Evolutionary conservation across 2,329 filamentous ascomycete genomes (phyloP), one percentile per base, ranked within the genome.

Genomic region (Ceratocystis albifundus): DNA sequence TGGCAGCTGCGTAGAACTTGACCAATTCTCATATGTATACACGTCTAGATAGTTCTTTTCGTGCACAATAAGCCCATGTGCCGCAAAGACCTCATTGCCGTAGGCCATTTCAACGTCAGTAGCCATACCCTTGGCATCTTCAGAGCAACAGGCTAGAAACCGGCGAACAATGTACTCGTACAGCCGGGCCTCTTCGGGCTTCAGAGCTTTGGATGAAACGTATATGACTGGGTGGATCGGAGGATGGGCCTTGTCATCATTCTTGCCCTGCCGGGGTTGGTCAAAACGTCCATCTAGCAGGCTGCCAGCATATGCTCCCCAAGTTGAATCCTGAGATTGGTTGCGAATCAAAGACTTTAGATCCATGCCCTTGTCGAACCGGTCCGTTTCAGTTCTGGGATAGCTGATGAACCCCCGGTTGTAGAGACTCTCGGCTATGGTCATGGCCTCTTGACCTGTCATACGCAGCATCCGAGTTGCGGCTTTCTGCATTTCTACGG

Each of bases 351-450:
- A 78, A 25, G 81, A 83, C 69, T 83, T 84, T 22, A 99, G 80
- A 73, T 97, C 87, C 78, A 97, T 96, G 3, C 83, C 93, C 71
- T 84, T 85, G 72, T 96, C 92, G 72, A 97, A 99, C 41, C 93
- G 88, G 74, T 99, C 94, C 0, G 94, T 99, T 75, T 99, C 94
- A 0, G 94, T 99, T 75, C 94, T 86, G 0, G 94, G 94, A 75
- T 99, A 99, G 75, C 92, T 96, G 76, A 99, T 96, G 76, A 92
- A 97, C 0, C 94, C 94, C 74, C 88, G 91, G 61, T 91, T 92
- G 78, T 99, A 99, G 1, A 99, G 82, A 4, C 80, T 79, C 75
- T 99, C 94, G 3, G 94, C 94, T 28, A 88, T 80, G 62, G 82
- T 87, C 92, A 99, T 96, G 57, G 96, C 90, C 68, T 88, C 83